These are phyloP conservation scores for Osmanthus fragrans DNA, from an alignment of 257 asterid species.

Conservation along the genomic window DNA sequence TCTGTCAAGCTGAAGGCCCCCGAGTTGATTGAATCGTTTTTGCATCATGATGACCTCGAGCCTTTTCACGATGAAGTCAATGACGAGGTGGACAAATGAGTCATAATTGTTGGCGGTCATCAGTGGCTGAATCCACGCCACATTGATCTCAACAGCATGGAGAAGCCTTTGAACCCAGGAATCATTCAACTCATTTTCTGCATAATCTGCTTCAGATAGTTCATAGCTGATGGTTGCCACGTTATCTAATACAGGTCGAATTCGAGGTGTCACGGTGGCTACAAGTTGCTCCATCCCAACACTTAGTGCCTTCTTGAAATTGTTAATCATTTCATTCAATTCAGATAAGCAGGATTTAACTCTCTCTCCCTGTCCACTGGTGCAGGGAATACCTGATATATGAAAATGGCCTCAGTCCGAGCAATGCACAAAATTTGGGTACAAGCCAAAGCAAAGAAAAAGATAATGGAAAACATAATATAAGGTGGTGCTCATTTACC, in stretches of 20 bases:
- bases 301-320: conserved; percentile 69
- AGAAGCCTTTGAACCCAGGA: conserved; percentile 99
- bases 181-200: conserved; percentile 93
- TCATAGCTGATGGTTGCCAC: conserved; percentile 90
- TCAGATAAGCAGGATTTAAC: conserved; percentile 88
- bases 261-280: conserved; percentile 71
- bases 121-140: conserved; percentile 82
- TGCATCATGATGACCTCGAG: conserved; percentile 98
- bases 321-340: conserved; percentile 75
- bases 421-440: not conserved
- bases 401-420: conserved; percentile 12
- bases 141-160: conserved; percentile 80
- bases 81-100: conserved; percentile 64
- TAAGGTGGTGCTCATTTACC: not conserved
- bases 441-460: conserved; percentile 4
- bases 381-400: conserved; percentile 65
- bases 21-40: conserved; percentile 92
- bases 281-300: conserved; percentile 86
- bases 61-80: conserved; percentile 86
- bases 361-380: conserved; percentile 86
- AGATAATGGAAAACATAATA: not conserved
- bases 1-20: conserved; percentile 97
- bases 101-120: conserved; percentile 88
- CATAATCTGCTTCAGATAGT: conserved; percentile 90
- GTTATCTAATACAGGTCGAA: conserved; percentile 79